phyloP scores from a whole-genome alignment of 257 asterid genomes.

The Ilex asprella region DNA sequence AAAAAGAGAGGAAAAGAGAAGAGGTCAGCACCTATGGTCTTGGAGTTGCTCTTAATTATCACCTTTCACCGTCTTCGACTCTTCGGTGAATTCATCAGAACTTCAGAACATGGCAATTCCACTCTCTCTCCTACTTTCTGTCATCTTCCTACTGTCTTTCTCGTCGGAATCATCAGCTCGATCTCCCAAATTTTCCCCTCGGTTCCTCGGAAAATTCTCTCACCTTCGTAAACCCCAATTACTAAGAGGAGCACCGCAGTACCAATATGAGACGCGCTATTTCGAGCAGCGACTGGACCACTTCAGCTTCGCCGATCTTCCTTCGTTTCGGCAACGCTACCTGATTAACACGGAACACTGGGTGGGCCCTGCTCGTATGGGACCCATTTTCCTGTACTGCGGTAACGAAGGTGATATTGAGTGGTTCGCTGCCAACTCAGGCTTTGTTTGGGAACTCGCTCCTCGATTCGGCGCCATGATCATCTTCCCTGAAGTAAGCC shows the following conservation, averaged over 20 bases:
- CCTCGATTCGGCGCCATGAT: conserved; percentile 81
- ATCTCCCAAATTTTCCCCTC: conserved; percentile 25
- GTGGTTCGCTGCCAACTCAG: conserved; percentile 87
- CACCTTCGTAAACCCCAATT: conserved; percentile 7
- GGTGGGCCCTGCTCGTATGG: conserved; percentile 46
- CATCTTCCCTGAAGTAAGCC: conserved; percentile 68
- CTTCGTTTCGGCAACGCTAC: conserved; percentile 67
- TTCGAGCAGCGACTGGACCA: conserved; percentile 79
- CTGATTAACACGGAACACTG: conserved; percentile 67
- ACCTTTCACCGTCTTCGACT: neutral
- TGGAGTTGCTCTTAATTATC: too few species aligned
- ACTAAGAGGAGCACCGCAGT: conserved; percentile 25
- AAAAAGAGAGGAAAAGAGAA: too few species aligned
- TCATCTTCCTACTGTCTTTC: conserved; percentile 20
- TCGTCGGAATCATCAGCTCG: conserved; percentile 15
- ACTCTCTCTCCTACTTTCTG: conserved; percentile 16
- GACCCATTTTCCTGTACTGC: conserved; percentile 81
- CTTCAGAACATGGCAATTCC: conserved; percentile 35
- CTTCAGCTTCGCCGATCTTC: conserved; percentile 63
- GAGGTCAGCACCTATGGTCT: too few species aligned
- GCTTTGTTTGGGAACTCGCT: conserved; percentile 83
- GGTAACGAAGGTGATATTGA: conserved; percentile 92
- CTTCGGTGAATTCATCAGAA: neutral
- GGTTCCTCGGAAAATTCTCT: conserved; percentile 33
- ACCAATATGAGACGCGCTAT: conserved; percentile 63